Evolutionary conservation across 345 rosid species (phyloP).

Genomic region (Gossypium australe): DNA sequence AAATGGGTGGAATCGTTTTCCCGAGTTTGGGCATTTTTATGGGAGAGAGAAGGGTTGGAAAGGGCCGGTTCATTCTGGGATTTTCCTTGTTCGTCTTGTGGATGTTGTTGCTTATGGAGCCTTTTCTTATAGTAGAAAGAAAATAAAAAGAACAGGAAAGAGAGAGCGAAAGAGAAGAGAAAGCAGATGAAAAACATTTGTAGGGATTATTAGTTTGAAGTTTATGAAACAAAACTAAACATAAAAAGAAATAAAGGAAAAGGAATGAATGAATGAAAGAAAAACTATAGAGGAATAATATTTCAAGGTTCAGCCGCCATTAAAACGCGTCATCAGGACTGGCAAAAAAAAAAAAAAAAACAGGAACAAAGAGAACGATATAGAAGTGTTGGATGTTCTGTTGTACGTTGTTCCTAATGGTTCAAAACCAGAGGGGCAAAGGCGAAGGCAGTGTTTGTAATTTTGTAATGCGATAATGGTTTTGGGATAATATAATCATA

Average conservation of each 20-base stretch:
- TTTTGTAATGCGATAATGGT: no score
- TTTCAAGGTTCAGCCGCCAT: constrained; percentile 36
- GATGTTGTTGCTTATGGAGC: constrained; percentile 14
- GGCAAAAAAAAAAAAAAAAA: neutral
- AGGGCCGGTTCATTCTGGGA: constrained; percentile 25
- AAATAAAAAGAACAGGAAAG: constrained; percentile 36
- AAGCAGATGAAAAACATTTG: constrained; percentile 35
- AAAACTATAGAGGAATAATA: neutral
- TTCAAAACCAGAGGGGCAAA: no score
- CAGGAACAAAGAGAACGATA: neutral
- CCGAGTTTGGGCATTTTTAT: constrained; percentile 14
- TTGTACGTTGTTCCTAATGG: no score
- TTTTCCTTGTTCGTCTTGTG: neutral
- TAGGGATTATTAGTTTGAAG: neutral
- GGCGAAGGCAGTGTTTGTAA: no score
- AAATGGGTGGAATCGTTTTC: constrained; percentile 35
- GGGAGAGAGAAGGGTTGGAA: constrained; percentile 19
- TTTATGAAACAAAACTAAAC: neutral
- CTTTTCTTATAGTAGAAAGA: constrained; percentile 26
- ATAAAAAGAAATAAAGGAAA: no score
- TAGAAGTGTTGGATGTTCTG: neutral
- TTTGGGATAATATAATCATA: no score
- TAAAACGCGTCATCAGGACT: constrained; percentile 32
- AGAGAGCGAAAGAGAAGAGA: constrained; percentile 35
- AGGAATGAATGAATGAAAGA: neutral